Base-by-base conservation (phyloP, 2,329 filamentous ascomycete species). In the Pseudogymnoascus sp. region DNA sequence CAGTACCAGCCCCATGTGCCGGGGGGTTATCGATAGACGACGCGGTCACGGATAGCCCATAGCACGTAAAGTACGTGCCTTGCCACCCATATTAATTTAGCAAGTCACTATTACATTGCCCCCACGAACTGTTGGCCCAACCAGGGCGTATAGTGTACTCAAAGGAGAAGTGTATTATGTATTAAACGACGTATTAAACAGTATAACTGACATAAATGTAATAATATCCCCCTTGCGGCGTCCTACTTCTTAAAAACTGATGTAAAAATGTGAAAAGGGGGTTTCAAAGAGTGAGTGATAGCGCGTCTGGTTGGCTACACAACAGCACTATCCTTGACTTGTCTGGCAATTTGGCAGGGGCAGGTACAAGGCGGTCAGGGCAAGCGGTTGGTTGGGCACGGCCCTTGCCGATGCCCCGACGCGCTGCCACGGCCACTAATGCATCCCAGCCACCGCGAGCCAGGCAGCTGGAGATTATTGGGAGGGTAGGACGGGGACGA, bases 401-500 rank as follows among this genome's bases (percentile, higher is more conserved):
- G 45, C 45, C 45, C 45, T n/a, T 55, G 45, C 45, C 45, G 45
- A 33, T 55, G 45, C 45, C 45, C 45, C 45, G 45, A 55, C 45
- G 45, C 45, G 45, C 45, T 55, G 25, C 45, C 45, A 30, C 45
- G 45, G 45, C 45, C 45, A 55, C 45, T 55, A 55, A 55, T 55
- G 45, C 45, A 55, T 55, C 45, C 45, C 45, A 55, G 45, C 45
- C 45, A 55, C 45, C 45, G 45, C 45, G 45, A 55, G 45, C 45
- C 45, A 55, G 45, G 25, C 45, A 25, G 25, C 45, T 55, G 25
- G 25, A 25, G 25, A 55, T 33, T 55, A 55, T 33, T 55, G 25
- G n/a, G 25, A 12, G 45, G 25, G 25, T 25, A 30, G 23, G 9
- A 42, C 39, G 6, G 9, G 39, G 16, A 19, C 2, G 16, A 41